Conservation (phyloP, 1,139 yeast species). For the Yamadazyma kanchanaburiensis region DNA sequence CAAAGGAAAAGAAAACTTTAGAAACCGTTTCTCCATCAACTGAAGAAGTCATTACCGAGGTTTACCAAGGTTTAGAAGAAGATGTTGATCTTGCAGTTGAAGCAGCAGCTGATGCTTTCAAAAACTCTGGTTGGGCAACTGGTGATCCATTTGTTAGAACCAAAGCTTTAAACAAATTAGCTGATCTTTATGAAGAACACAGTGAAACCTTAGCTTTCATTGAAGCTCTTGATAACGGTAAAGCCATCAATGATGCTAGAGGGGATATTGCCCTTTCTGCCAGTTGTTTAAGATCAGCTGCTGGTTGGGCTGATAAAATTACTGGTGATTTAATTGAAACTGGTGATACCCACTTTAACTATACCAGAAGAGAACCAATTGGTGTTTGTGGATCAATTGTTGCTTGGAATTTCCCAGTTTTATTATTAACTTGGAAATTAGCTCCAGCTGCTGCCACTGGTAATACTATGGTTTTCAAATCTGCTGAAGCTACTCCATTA, state of each 20-base stretch:
- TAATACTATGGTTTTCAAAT: slow-evolving; percentile 74
- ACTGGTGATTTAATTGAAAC: slow-evolving; percentile 67
- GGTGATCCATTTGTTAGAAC: slow-evolving; percentile 50
- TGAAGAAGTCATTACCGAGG: slow-evolving; percentile 61
- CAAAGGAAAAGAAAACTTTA: slow-evolving; percentile 51
- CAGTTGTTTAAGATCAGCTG: slow-evolving; percentile 66
- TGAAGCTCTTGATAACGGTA: slow-evolving; percentile 81
- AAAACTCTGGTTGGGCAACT: slow-evolving; percentile 28
- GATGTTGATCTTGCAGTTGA: slow-evolving; percentile 79
- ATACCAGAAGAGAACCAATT: slow-evolving; percentile 59
- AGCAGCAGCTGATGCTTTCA: slow-evolving; percentile 75
- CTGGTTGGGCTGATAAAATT: slow-evolving; percentile 83
- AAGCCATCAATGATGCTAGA: slow-evolving; percentile 53
- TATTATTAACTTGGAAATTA: slow-evolving; percentile 83
- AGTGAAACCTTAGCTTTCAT: slow-evolving; percentile 60
- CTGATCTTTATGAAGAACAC: slow-evolving; percentile 60
- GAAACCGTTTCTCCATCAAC: slow-evolving; percentile 65
- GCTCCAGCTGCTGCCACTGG: slow-evolving; percentile 85
- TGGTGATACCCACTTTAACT: slow-evolving; percentile 58
- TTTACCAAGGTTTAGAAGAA: slow-evolving; percentile 61
- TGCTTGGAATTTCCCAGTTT: slow-evolving; percentile 87
- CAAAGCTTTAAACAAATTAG: slow-evolving; percentile 51
- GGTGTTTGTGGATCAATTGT: slow-evolving; percentile 83
- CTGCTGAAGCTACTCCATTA: slow-evolving; percentile 83
- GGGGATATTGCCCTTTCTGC: slow-evolving; percentile 64